These are phyloP conservation scores for Haematococcus lacustris DNA, from an alignment of 139 green algal genomes.

Conservation along the genomic window DNA sequence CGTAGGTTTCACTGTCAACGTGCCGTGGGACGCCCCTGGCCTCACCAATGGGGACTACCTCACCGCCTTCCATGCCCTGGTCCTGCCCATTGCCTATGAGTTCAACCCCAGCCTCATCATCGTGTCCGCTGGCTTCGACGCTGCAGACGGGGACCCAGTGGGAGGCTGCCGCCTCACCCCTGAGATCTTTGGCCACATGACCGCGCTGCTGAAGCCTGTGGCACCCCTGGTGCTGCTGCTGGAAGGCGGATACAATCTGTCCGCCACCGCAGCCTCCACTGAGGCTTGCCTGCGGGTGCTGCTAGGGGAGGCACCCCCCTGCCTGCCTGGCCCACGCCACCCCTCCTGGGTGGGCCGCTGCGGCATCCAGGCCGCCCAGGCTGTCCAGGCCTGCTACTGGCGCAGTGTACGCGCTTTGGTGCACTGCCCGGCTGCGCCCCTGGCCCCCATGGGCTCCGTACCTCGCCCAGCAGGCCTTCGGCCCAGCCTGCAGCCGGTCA, in stretches of 20 bases:
- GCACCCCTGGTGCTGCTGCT: slow-evolving; percentile 60
- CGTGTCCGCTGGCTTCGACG: slow-evolving; percentile 67
- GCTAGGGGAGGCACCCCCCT: slow-evolving; percentile 43
- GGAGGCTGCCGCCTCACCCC: slow-evolving; percentile 54
- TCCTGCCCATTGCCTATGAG: slow-evolving; percentile 16
- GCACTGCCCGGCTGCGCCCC: too few species aligned
- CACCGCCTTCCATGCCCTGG: slow-evolving; percentile 39
- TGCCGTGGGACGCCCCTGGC: slow-evolving; percentile 48
- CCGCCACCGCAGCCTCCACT: slow-evolving; percentile 42
- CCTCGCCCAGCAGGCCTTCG: too few species aligned
- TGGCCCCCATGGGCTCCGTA: too few species aligned
- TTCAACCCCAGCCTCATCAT: slow-evolving; percentile 63
- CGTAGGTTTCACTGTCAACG: slow-evolving; percentile 60
- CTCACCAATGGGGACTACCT: slow-evolving; percentile 60
- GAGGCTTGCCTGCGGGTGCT: slow-evolving; percentile 66
- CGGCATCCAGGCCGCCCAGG: slow-evolving; percentile 3
- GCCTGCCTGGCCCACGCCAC: slow-evolving; percentile 24
- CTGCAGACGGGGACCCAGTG: slow-evolving; percentile 59
- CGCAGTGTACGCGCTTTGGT: too few species aligned
- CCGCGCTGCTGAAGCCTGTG: slow-evolving; percentile 44
- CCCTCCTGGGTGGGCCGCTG: not conserved
- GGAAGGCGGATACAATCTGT: slow-evolving; percentile 75
- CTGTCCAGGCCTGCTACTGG: too few species aligned
- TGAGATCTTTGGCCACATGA: slow-evolving; percentile 62
- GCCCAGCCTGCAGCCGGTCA: too few species aligned